phyloP scores from a whole-genome alignment of 108 stramenopile genomes.

The Nannochloropsis granulata region DNA sequence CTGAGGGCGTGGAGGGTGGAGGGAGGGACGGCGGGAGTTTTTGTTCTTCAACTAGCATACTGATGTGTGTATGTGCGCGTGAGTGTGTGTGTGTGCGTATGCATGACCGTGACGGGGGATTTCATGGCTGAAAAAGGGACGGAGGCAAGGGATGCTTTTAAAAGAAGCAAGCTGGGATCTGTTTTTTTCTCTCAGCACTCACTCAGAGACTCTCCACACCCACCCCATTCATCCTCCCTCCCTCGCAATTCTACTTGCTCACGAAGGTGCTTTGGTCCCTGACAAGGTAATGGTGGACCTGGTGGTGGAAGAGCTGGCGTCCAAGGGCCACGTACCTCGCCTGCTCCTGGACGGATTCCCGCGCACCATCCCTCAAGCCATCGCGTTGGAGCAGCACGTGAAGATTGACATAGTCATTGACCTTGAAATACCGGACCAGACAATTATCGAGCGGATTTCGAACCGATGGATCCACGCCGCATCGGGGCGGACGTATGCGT shows the following conservation, averaged over 20 bases:
- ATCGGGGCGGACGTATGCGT: constrained; percentile 81
- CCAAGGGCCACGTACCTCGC: constrained; percentile 35
- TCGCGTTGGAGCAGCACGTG: constrained; percentile 58
- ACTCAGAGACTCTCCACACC: too few species aligned
- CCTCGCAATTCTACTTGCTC: constrained; percentile 1
- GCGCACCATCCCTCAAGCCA: constrained; percentile 77
- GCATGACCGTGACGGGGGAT: too few species aligned
- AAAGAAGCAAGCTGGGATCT: neutral
- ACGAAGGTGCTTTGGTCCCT: constrained; percentile 67
- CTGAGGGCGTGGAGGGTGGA: too few species aligned
- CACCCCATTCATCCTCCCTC: too few species aligned
- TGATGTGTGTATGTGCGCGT: too few species aligned
- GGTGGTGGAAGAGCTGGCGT: constrained; percentile 52
- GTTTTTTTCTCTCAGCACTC: neutral
- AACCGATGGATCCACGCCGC: constrained; percentile 82
- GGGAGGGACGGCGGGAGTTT: too few species aligned
- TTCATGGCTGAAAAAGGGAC: neutral
- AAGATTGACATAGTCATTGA: constrained; percentile 76
- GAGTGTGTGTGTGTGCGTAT: too few species aligned
- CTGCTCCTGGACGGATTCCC: constrained; percentile 91
- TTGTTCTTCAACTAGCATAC: too few species aligned
- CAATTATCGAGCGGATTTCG: constrained; percentile 77
- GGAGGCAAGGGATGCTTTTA: neutral
- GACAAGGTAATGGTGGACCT: constrained; percentile 77
- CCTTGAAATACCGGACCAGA: constrained; percentile 78